These are phyloP conservation scores for Jaenimonas drosophilae DNA, from an alignment of 208 protist species.

Conservation along the genomic window DNA sequence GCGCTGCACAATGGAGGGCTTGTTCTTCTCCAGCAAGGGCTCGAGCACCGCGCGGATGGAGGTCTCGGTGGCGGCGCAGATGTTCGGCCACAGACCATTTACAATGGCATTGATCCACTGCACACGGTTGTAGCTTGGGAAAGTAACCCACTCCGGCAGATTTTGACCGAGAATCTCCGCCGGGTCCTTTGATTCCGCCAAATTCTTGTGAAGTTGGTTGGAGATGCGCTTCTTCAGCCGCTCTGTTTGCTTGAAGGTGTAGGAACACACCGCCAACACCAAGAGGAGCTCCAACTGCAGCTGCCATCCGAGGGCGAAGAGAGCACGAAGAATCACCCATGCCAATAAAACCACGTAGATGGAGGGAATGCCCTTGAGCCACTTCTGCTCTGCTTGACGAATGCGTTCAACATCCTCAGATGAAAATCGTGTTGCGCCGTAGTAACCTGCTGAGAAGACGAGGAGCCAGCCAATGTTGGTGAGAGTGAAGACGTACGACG, in stretches of 20 bases:
- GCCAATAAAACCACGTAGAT: conserved; percentile 12
- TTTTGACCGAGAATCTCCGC: conserved; percentile 33
- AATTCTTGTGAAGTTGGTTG: conserved; percentile 23
- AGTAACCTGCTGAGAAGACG: conserved; percentile 16
- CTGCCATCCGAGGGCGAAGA: conserved; percentile 43
- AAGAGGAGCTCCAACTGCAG: conserved; percentile 46
- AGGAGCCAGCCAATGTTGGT: conserved; percentile 35
- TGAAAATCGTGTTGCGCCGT: conserved; percentile 14
- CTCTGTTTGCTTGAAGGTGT: conserved; percentile 18
- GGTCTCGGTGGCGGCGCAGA: conserved; percentile 36
- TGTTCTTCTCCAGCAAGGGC: conserved; percentile 34
- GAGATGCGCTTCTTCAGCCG: conserved; percentile 13
- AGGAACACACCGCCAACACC: conserved; percentile 29
- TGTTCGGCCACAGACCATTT: conserved; percentile 40
- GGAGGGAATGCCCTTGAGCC: conserved; percentile 12
- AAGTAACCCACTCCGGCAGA: conserved; percentile 61
- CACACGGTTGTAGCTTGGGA: conserved; percentile 51
- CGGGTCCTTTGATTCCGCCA: conserved; percentile 27
- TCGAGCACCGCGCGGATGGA: conserved; percentile 22
- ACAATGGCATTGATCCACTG: conserved; percentile 61
- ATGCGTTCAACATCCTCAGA: conserved; percentile 8
- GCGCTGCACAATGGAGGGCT: conserved; percentile 39
- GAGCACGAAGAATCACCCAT: conserved; percentile 32
- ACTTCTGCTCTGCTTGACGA: too few species aligned
- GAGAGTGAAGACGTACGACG: conserved; percentile 42